Evolutionary conservation across 257 asterid genomes (phyloP).

Genomic region (Eucommia ulmoides): DNA sequence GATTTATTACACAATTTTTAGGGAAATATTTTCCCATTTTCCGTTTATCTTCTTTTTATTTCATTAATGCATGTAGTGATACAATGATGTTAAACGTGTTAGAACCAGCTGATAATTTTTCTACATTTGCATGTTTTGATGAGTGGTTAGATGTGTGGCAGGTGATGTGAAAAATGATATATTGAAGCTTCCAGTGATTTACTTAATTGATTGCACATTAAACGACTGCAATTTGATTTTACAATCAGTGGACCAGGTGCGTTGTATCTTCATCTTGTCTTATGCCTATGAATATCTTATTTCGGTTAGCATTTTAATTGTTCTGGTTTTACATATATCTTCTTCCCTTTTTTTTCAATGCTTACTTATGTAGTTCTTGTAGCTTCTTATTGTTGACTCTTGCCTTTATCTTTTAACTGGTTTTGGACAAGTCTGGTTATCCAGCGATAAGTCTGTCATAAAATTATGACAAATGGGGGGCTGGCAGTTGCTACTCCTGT

Average conservation of each 20-base stretch:
- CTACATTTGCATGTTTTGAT: constrained; percentile 11
- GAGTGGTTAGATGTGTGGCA: constrained; percentile 43
- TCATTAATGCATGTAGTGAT: not conserved
- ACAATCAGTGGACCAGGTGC: constrained; percentile 56
- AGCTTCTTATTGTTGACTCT: too few relatives aligned
- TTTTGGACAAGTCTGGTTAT: too few relatives aligned
- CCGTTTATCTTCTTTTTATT: not conserved
- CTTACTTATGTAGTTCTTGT: not conserved
- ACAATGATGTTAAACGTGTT: not conserved
- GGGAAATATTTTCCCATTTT: not conserved
- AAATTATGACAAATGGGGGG: too few relatives aligned
- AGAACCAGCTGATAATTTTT: not conserved
- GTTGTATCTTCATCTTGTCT: not conserved
- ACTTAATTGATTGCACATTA: constrained; percentile 80
- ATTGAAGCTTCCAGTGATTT: constrained; percentile 62
- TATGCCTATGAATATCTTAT: not conserved
- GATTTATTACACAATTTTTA: not conserved
- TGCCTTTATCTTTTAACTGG: too few relatives aligned
- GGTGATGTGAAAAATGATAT: constrained; percentile 28
- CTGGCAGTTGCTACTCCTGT: too few relatives aligned
- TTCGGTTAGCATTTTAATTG: not conserved
- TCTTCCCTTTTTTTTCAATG: not conserved
- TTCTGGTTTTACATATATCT: not conserved
- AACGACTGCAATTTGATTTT: constrained; percentile 77
- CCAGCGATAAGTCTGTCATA: too few relatives aligned